Evolutionary conservation across 2,329 filamentous ascomycete species (phyloP), one percentile per base, ranked within the genome.

Genomic region (Fusarium foetens): DNA sequence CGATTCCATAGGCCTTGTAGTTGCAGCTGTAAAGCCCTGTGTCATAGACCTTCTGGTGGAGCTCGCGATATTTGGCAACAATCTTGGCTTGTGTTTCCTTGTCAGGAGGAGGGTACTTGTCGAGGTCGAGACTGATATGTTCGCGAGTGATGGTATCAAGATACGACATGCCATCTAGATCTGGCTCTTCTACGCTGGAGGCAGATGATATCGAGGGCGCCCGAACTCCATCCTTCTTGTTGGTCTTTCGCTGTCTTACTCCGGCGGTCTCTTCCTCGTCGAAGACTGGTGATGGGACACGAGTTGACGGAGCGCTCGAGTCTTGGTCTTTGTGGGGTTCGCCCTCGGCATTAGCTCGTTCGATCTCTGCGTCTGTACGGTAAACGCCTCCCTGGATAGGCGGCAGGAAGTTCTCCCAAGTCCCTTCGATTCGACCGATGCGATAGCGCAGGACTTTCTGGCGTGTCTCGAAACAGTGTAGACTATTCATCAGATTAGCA

Each of bases 361-460:
- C 80, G 12, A 82, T 79, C 31, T 83, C 79, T 51, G 72, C 71
- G 21, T 79, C 76, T 27, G 83, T 82, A 72, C 91, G 88, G 81
- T 95, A 97, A 65, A 87, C 86, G 45, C 95, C 95, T 63, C 94
- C 95, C 81, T 98, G 95, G 58, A 98, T 95, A 1, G 96, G 95
- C 8, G 96, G 95, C 11, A 93, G 78, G 79, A 98, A 97, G 81
- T 98, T 98, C 69, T 85, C 84, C 96, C 96, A 99, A 68, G 84
- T 85, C 35, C 94, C 93, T 78, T 96, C 88, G 64, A 97, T 89
- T 71, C 87, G 88, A 48, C 96, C 96, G 77, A 98, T 94, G 71
- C 93, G 90, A 80, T 95, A 98, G 71, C 88, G 89, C 66, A 89
- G 83, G 94, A 98, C 98, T 75, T 89, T 89, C 65, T 90, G 81